Evolutionary conservation across 2,329 filamentous ascomycete species (phyloP).

Genomic region (Mycosphaerella sp.): DNA sequence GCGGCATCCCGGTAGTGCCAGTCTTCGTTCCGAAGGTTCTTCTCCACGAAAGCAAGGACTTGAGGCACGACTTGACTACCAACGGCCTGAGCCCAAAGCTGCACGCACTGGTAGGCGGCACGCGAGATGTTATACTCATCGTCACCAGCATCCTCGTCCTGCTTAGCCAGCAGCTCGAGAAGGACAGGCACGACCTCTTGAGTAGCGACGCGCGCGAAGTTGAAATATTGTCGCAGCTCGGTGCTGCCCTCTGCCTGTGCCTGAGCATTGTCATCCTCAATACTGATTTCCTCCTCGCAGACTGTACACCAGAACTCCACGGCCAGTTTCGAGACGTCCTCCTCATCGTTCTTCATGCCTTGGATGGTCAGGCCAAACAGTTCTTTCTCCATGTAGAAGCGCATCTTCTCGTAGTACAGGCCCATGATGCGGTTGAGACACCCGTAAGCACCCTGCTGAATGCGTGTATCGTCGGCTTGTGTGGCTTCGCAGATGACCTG

Average conservation of each 20-base stretch:
- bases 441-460: conserved; percentile 93
- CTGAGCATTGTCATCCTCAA: conserved; percentile 92
- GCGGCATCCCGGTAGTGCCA: conserved; percentile 95
- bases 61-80: conserved; percentile 75
- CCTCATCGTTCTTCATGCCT: conserved; percentile 96
- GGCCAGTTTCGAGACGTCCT: conserved; percentile 95
- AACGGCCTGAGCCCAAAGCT: conserved; percentile 91
- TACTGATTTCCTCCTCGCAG: conserved; percentile 95
- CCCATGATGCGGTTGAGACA: conserved; percentile 98
- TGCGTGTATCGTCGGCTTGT: conserved; percentile 80
- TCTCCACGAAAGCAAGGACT: conserved; percentile 86
- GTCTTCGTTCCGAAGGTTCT: conserved; percentile 80
- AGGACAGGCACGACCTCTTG: conserved; percentile 92
- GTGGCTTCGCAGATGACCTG: conserved; percentile 99
- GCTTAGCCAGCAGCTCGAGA: conserved; percentile 81
- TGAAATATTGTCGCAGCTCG: conserved; percentile 87
- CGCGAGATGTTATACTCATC: conserved; percentile 94
- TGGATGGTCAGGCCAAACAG: conserved; percentile 95
- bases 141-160: conserved; percentile 93
- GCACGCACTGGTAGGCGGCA: conserved; percentile 91
- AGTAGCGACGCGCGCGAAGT: conserved; percentile 88
- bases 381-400: conserved; percentile 99
- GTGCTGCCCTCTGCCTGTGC: conserved; percentile 64
- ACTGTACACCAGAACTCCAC: conserved; percentile 99
- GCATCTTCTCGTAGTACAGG: conserved; percentile 99